Conservation (phyloP, 495 filamentous ascomycete species). For the Podospora tetraspora region DNA sequence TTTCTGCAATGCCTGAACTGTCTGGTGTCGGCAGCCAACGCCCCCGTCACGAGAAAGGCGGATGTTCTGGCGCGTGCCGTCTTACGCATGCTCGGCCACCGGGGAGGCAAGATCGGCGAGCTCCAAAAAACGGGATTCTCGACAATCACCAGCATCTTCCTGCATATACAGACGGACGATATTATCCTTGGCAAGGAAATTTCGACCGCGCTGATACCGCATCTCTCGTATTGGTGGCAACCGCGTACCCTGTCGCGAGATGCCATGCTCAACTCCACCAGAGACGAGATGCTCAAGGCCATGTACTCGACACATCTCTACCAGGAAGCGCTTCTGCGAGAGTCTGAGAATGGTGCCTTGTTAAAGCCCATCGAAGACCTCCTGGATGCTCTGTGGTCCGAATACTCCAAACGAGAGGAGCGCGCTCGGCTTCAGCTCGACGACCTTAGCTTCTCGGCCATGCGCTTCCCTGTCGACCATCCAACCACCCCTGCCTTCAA, state of each 20-base stretch:
- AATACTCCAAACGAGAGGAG: constrained; percentile 66
- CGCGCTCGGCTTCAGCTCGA: constrained; percentile 71
- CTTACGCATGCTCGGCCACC: constrained; percentile 58
- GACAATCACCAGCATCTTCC: constrained; percentile 65
- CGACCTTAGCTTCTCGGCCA: constrained; percentile 56
- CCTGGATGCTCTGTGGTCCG: constrained; percentile 57
- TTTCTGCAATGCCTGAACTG: constrained; percentile 61
- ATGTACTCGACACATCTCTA: constrained; percentile 61
- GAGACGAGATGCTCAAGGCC: constrained; percentile 60
- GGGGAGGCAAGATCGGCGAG: constrained; percentile 50
- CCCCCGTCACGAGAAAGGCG: constrained; percentile 58
- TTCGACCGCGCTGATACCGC: constrained; percentile 57
- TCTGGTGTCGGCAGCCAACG: constrained; percentile 63
- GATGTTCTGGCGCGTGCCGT: constrained; percentile 53
- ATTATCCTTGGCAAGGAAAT: constrained; percentile 54
- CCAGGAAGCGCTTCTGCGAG: constrained; percentile 40
- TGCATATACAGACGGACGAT: constrained; percentile 60
- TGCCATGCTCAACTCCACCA: constrained; percentile 57
- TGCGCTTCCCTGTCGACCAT: constrained; percentile 29
- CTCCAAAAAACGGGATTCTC: constrained; percentile 67
- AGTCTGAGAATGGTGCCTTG: constrained; percentile 26
- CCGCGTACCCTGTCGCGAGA: constrained; percentile 61
- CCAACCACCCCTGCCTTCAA: constrained; percentile 39
- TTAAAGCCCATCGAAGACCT: constrained; percentile 46
- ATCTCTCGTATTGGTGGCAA: constrained; percentile 69